phyloP scores from a whole-genome alignment of 768 basidiomycete species.

The Gloeophyllum trabeum region DNA sequence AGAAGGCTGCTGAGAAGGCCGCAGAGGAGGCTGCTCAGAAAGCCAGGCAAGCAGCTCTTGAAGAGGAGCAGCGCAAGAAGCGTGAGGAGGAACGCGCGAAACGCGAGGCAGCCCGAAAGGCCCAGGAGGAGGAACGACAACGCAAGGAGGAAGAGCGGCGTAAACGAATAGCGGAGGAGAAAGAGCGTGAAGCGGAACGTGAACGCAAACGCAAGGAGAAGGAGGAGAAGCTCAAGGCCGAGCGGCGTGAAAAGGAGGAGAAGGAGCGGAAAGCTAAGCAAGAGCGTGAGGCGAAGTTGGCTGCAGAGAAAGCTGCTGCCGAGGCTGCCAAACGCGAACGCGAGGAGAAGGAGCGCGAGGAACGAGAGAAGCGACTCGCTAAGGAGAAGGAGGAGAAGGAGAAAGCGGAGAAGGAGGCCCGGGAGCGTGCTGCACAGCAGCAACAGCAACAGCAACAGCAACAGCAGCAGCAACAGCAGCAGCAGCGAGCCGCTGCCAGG shows the following conservation, averaged over 20 bases:
- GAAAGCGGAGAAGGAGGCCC: conserved; percentile 17
- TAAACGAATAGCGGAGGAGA: conserved; percentile 67
- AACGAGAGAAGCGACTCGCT: conserved; percentile 53
- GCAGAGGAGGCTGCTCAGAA: conserved; percentile 75
- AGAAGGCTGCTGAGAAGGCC: conserved; percentile 73
- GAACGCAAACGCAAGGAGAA: conserved; percentile 66
- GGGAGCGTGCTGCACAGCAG: conserved; percentile 17
- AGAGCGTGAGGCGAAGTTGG: conserved; percentile 50
- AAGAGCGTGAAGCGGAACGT: conserved; percentile 67
- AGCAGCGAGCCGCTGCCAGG: conserved; percentile 39
- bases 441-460: conserved; percentile 1
- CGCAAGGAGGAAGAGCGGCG: conserved; percentile 79
- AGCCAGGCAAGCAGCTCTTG: conserved; percentile 64
- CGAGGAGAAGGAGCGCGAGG: conserved; percentile 47
- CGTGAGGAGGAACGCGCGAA: conserved; percentile 80
- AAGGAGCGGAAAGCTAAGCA: conserved; percentile 52
- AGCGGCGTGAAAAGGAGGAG: conserved; percentile 45
- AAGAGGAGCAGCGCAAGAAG: conserved; percentile 72
- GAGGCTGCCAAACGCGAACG: conserved; percentile 27
- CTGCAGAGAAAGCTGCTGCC: conserved; percentile 35
- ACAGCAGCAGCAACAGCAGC: conserved; percentile 23
- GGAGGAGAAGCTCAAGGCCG: conserved; percentile 47
- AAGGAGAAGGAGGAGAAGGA: conserved; percentile 40
- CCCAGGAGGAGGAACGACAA: conserved; percentile 72
- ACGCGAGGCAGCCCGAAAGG: conserved; percentile 67